phyloP scores from a whole-genome alignment of 2,329 filamentous ascomycete species.

The Alternaria brassicae region DNA sequence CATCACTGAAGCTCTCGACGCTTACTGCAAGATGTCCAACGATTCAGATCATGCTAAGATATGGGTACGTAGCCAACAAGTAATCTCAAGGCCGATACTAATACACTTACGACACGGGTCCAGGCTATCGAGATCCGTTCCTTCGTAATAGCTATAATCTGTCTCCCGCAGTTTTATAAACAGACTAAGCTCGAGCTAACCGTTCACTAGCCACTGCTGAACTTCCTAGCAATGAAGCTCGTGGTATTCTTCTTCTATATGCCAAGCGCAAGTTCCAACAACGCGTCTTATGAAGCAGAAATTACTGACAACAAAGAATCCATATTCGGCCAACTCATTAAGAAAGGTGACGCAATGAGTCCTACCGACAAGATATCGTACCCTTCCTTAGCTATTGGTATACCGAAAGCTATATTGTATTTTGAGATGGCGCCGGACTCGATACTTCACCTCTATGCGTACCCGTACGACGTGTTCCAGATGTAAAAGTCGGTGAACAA shows the following conservation, averaged over 20 bases:
- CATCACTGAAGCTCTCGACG: background rate
- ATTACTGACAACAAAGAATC: background rate
- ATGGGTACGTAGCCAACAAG: background rate
- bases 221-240: background rate
- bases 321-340: background rate
- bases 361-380: background rate
- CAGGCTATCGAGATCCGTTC: background rate
- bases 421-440: background rate
- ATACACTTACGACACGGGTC: background rate
- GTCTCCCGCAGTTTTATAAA: background rate
- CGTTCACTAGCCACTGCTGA: background rate
- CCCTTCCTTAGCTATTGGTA: background rate
- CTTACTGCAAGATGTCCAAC: background rate
- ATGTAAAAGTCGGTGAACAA: background rate
- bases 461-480: background rate
- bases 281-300: background rate
- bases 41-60: background rate
- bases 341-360: background rate
- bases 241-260: background rate
- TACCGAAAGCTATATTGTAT: background rate
- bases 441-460: background rate
- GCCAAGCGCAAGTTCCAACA: background rate
- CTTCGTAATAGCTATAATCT: background rate
- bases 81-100: background rate
- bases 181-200: background rate